phyloP scores from a whole-genome alignment of 1,284 basidiomycete genomes.

The Boletus mariae region DNA sequence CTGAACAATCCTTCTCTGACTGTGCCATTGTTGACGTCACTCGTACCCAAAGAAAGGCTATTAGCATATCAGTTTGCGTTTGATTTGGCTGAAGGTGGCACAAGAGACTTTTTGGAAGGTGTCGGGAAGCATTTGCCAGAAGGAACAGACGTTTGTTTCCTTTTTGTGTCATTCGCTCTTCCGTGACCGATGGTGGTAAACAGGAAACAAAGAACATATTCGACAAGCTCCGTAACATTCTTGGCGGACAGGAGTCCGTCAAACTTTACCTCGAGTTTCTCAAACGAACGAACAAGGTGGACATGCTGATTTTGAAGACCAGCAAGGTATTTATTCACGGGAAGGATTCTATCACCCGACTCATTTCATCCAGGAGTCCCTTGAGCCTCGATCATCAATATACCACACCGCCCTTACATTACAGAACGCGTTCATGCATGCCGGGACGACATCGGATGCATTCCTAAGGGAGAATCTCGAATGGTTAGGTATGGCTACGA shows the following conservation, averaged over 20 bases:
- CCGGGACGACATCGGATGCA: constrained; percentile 89
- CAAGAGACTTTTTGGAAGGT: constrained; percentile 85
- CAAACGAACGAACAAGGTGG: constrained; percentile 88
- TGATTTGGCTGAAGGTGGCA: constrained; percentile 88
- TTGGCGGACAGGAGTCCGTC: constrained; percentile 86
- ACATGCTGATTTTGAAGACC: constrained; percentile 85
- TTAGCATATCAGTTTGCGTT: constrained; percentile 93
- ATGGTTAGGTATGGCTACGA: constrained; percentile 89
- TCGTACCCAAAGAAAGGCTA: constrained; percentile 68
- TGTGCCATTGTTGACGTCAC: constrained; percentile 63
- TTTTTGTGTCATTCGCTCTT: background rate
- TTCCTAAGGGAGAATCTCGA: constrained; percentile 94
- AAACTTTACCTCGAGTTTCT: constrained; percentile 93
- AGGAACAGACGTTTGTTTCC: constrained; percentile 52
- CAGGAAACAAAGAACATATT: constrained; percentile 61
- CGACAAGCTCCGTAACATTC: constrained; percentile 74
- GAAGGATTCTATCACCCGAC: background rate
- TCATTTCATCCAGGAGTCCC: constrained; percentile 57
- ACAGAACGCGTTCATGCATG: constrained; percentile 94
- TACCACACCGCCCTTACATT: constrained; percentile 94
- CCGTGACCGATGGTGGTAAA: constrained; percentile 13
- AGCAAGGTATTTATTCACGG: constrained; percentile 62
- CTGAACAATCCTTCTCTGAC: constrained; percentile 76
- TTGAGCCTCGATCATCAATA: constrained; percentile 93
- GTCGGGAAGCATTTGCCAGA: constrained; percentile 63